phyloP scores from a whole-genome alignment of 2,329 filamentous ascomycete genomes.

The Trichoderma arundinaceum region DNA sequence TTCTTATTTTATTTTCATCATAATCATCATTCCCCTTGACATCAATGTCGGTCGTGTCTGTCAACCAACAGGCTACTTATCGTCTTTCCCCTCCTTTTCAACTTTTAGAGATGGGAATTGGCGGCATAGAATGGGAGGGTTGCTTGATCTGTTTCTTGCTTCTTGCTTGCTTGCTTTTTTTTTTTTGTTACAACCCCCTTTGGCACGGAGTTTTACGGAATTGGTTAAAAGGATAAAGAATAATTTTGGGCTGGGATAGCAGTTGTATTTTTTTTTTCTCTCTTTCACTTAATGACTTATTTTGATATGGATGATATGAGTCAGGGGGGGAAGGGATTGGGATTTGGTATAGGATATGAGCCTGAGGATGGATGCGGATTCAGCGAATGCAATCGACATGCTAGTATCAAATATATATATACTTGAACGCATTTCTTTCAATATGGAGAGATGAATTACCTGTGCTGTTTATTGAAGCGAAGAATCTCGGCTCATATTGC shows the following conservation, averaged over 20 bases:
- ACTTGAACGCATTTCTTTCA: background rate
- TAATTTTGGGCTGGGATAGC: background rate
- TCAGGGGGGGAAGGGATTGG: background rate
- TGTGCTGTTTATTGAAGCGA: background rate
- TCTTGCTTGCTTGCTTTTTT: background rate
- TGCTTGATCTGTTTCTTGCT: no score
- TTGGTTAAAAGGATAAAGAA: slow-evolving; percentile 10
- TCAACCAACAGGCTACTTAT: no score
- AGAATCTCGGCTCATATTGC: no score
- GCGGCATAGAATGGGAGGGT: no score
- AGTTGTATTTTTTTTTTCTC: background rate
- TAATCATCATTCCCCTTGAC: background rate
- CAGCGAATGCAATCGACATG: background rate
- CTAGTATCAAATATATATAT: background rate
- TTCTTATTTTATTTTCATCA: background rate
- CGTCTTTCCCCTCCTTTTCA: no score
- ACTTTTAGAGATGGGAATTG: no score
- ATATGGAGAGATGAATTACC: background rate
- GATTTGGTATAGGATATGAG: background rate
- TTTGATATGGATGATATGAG: background rate
- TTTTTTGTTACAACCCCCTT: background rate
- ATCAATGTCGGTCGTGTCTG: background rate
- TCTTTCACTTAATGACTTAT: background rate
- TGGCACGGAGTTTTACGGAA: slow-evolving; percentile 25
- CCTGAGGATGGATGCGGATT: background rate